Evolutionary conservation across 2,329 filamentous ascomycete species (phyloP).

Genomic region (Fusarium buxicola): DNA sequence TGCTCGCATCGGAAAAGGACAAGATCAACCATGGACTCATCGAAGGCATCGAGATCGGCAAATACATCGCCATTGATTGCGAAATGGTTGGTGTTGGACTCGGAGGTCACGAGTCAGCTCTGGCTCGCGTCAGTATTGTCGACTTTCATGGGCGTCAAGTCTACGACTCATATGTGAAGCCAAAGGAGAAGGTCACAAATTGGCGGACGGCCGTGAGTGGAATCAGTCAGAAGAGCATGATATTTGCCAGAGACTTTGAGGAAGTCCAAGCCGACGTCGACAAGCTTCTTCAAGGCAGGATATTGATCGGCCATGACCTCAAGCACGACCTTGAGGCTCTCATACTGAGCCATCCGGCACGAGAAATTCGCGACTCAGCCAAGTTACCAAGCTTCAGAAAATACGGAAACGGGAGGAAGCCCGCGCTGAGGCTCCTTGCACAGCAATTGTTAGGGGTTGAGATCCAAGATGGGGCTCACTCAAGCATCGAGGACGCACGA

Average conservation of each 20-base stretch:
- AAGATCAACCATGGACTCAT: slow-evolving; percentile 74
- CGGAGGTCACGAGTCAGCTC: slow-evolving; percentile 75
- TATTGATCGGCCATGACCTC: slow-evolving; percentile 87
- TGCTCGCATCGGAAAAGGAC: slow-evolving; percentile 60
- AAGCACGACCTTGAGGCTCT: slow-evolving; percentile 83
- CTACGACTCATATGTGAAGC: slow-evolving; percentile 92
- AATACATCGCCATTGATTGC: slow-evolving; percentile 94
- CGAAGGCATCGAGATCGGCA: slow-evolving; percentile 76
- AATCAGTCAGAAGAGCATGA: slow-evolving; percentile 79
- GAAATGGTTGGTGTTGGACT: slow-evolving; percentile 95
- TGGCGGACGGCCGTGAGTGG: slow-evolving; percentile 92
- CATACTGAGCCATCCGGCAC: slow-evolving; percentile 79
- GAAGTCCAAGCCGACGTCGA: slow-evolving; percentile 81
- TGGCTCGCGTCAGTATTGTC: slow-evolving; percentile 89
- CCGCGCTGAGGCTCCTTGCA: slow-evolving; percentile 71
- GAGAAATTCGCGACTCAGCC: slow-evolving; percentile 87
- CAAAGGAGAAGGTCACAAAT: slow-evolving; percentile 82
- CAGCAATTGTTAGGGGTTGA: slow-evolving; percentile 68
- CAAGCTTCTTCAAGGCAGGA: slow-evolving; percentile 73
- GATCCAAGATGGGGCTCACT: slow-evolving; percentile 73
- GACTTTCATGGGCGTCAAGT: slow-evolving; percentile 94
- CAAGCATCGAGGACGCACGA: slow-evolving; percentile 82
- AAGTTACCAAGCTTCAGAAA: slow-evolving; percentile 80
- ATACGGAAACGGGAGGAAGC: slow-evolving; percentile 74
- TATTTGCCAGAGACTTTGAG: slow-evolving; percentile 75